Percentiles rank a stretch among this genome's conserved stretches.
Evolutionary conservation across 108 stramenopile genomes (phyloP).

Genomic region (Seminavis robusta): DNA sequence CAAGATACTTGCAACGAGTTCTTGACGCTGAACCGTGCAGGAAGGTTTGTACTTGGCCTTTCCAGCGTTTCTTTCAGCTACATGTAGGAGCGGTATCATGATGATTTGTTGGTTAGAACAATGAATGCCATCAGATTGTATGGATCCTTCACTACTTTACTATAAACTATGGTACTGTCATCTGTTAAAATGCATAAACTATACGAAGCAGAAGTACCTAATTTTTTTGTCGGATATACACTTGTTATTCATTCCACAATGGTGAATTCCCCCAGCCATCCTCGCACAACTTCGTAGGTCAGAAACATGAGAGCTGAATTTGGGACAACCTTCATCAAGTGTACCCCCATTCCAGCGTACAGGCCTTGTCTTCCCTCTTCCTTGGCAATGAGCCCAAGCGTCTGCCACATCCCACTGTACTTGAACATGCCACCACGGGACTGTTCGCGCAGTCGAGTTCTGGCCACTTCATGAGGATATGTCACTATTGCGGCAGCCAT

Average conservation of each 20-base stretch:
- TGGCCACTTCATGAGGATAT: constrained; percentile 95
- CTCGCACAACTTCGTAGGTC: constrained; percentile 75
- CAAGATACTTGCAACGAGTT: too few relatives aligned
- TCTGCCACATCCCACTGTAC: constrained; percentile 93
- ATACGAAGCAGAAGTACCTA: too few relatives aligned
- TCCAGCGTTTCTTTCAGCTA: too few relatives aligned
- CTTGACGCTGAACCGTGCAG: too few relatives aligned
- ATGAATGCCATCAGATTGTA: too few relatives aligned
- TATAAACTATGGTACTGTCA: too few relatives aligned
- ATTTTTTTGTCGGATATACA: too few relatives aligned
- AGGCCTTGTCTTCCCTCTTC: constrained; percentile 85
- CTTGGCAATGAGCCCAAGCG: constrained; percentile 72
- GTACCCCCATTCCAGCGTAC: constrained; percentile 91
- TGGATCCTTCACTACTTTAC: too few relatives aligned
- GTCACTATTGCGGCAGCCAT: constrained; percentile 71
- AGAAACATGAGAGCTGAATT: constrained; percentile 95
- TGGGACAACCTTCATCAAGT: constrained; percentile 89
- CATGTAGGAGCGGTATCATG: too few relatives aligned
- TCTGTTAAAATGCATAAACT: too few relatives aligned
- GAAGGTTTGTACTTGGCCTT: too few relatives aligned
- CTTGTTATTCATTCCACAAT: constrained; percentile 47
- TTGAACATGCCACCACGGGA: constrained; percentile 85
- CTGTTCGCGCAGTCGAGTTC: constrained; percentile 91
- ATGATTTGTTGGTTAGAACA: too few relatives aligned
- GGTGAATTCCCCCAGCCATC: constrained; percentile 54